Conservation (phyloP, 306 rosid species). For the Parietaria judaica region DNA sequence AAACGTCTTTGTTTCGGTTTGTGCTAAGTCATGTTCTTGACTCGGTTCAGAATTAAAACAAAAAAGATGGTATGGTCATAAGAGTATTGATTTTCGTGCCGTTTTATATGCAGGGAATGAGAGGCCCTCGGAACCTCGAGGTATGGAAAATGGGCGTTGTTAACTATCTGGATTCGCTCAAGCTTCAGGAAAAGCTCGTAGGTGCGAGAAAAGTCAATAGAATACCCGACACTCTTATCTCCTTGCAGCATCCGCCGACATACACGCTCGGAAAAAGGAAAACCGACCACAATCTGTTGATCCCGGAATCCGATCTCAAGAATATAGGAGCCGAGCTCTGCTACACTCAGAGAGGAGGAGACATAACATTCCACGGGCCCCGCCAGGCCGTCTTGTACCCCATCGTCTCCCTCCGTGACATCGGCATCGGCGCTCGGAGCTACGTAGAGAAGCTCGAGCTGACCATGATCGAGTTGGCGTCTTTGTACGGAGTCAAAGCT, state of each 20-base stretch:
- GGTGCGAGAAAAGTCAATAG: conserved; percentile 51
- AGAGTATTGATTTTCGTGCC: conserved; percentile 12
- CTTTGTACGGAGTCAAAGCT: conserved; percentile 67
- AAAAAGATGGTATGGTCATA: background rate
- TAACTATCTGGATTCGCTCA: conserved; percentile 53
- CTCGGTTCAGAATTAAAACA: background rate
- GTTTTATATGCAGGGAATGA: conserved; percentile 47
- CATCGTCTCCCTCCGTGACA: conserved; percentile 56
- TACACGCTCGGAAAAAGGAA: conserved; percentile 77
- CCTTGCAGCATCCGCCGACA: conserved; percentile 78
- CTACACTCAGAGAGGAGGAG: conserved; percentile 80
- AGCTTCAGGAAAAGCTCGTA: conserved; percentile 59
- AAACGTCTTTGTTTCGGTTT: too few species aligned
- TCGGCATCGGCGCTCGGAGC: conserved; percentile 66
- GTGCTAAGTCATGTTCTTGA: too few species aligned
- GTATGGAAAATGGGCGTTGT: conserved; percentile 78
- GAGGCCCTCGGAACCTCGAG: conserved; percentile 51
- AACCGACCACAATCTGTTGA: conserved; percentile 69
- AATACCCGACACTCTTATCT: conserved; percentile 54
- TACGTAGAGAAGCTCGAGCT: conserved; percentile 76
- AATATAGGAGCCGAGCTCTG: conserved; percentile 67
- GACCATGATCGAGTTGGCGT: conserved; percentile 66
- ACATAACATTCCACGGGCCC: conserved; percentile 88
- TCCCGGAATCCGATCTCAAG: conserved; percentile 53
- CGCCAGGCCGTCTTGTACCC: conserved; percentile 79